Conservation (phyloP, 495 filamentous ascomycete genomes). For the Polyplosphaeria fusca region DNA sequence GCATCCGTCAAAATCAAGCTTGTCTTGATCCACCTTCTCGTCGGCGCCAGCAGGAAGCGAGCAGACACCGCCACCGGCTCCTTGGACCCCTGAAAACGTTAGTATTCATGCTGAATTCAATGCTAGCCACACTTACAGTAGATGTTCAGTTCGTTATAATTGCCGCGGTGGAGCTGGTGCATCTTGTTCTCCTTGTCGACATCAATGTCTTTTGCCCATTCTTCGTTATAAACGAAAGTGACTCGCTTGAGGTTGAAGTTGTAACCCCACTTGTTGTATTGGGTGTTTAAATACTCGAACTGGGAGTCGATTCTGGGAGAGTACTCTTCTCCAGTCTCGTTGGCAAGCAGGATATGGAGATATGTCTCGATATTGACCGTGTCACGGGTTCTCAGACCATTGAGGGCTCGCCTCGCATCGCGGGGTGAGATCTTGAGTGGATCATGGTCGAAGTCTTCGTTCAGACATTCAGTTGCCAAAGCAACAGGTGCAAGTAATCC, state of each 20-base stretch:
- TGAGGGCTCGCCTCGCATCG: slow-evolving; percentile 3
- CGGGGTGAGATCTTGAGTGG: slow-evolving; percentile 14
- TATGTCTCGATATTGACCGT: slow-evolving; percentile 20
- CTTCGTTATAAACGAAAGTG: slow-evolving; percentile 16
- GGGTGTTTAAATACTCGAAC: slow-evolving; percentile 24
- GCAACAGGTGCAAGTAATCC: background rate
- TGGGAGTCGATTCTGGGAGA: slow-evolving; percentile 7
- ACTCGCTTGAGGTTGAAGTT: slow-evolving; percentile 19
- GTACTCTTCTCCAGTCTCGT: background rate
- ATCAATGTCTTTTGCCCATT: slow-evolving; percentile 21
- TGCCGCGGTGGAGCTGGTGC: slow-evolving; percentile 55
- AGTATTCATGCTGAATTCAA: too few relatives aligned
- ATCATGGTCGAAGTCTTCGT: slow-evolving; percentile 15
- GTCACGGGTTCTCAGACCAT: slow-evolving; percentile 9
- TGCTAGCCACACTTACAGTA: too few relatives aligned
- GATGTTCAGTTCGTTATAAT: slow-evolving; percentile 50
- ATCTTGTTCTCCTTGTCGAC: slow-evolving; percentile 20
- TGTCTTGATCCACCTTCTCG: slow-evolving; percentile 7
- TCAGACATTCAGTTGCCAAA: slow-evolving; percentile 1
- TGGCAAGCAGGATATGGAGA: slow-evolving; percentile 25
- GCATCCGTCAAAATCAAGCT: slow-evolving; percentile 24
- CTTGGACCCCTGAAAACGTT: too few relatives aligned
- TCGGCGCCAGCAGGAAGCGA: background rate
- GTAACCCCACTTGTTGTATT: slow-evolving; percentile 28
- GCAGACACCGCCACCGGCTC: slow-evolving; percentile 23